phyloP scores from a whole-genome alignment of 345 rosid species.

The Jatropha curcas region DNA sequence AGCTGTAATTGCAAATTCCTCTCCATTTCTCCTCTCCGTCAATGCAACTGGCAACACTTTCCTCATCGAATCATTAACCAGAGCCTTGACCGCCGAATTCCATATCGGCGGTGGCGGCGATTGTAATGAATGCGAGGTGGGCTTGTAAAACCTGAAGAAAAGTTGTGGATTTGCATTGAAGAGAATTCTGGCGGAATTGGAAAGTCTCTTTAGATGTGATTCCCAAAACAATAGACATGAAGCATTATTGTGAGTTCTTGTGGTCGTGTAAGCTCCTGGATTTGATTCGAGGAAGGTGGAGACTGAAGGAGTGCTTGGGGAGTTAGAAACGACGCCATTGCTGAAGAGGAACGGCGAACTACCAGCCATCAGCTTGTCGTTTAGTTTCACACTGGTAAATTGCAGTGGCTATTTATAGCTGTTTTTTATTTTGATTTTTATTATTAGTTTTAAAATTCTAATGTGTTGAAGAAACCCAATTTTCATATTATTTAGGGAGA shows the following conservation, averaged over 20 bases:
- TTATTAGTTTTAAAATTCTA: no score
- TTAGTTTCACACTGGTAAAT: no score
- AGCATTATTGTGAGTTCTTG: conserved; percentile 62
- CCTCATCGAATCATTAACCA: conserved; percentile 49
- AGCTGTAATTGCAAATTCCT: conserved; percentile 75
- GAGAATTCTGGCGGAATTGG: conserved; percentile 57
- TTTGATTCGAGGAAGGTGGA: conserved; percentile 62
- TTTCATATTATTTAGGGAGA: no score
- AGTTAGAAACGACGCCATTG: conserved; percentile 49
- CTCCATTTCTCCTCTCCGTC: conserved; percentile 40
- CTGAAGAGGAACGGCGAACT: conserved; percentile 45
- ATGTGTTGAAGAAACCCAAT: no score
- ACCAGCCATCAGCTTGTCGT: conserved; percentile 31
- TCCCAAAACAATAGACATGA: conserved; percentile 67
- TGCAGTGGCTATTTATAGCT: no score
- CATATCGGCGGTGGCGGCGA: conserved; percentile 22
- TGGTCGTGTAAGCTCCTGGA: conserved; percentile 79
- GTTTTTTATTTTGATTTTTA: no score
- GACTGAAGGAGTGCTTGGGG: conserved; percentile 51
- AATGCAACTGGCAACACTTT: conserved; percentile 43
- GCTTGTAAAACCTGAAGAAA: conserved; percentile 31
- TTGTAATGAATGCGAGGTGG: not conserved
- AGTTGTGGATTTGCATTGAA: conserved; percentile 46
- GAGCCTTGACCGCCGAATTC: conserved; percentile 40
- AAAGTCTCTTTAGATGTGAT: conserved; percentile 58